Base-by-base conservation (phyloP, 495 filamentous ascomycete species). In the Penicillium subrubescens region DNA sequence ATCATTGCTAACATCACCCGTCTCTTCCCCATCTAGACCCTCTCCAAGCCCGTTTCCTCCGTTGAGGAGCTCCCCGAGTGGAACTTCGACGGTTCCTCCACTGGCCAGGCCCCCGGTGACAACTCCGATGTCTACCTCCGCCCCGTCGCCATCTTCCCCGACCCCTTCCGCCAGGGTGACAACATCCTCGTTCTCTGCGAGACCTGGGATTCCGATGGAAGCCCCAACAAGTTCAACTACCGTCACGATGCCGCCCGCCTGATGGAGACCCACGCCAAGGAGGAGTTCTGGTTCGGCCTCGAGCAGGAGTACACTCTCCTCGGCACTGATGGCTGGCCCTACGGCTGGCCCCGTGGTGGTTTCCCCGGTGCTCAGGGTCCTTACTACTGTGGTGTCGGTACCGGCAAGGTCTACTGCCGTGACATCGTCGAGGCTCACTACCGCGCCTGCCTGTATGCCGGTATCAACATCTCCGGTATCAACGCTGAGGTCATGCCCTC, bases 401-500 rank as follows among this genome's bases (percentile, higher is more conserved):
- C 92, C 72, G 94, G 94, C 83, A 94, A 93, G 85, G 95, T 98
- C 75, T 95, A 94, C 84, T 95, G 93, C 87, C 88, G 95, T 83
- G 96, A 99, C 75, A 94, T 99, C 69, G 93, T 99, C 68, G 95
- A 98, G 83, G 91, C 95, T 62, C 95, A 99, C 85, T 97, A 96
- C 90, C 94, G 94, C 80, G 93, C 92, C 68, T 99, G 95, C 86
- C 69, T 99, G 79, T 97, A 89, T 78, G 87, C 94, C 63, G 89
- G 90, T 68, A 85, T 99, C 79, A 89, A 93, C 73, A 97, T 99
- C 81, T 97, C 95, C 35, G 95, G 95, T 80, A 97, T 94, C 83
- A 99, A 99, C 82, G 95, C 95, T 55, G 95, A 99, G 88, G 95
- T 99, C 75, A 94, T 97, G 89, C 93, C 95, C 61, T 93, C 91